Conservation (phyloP, 2,329 filamentous ascomycete genomes). For the Fusarium sp. region DNA sequence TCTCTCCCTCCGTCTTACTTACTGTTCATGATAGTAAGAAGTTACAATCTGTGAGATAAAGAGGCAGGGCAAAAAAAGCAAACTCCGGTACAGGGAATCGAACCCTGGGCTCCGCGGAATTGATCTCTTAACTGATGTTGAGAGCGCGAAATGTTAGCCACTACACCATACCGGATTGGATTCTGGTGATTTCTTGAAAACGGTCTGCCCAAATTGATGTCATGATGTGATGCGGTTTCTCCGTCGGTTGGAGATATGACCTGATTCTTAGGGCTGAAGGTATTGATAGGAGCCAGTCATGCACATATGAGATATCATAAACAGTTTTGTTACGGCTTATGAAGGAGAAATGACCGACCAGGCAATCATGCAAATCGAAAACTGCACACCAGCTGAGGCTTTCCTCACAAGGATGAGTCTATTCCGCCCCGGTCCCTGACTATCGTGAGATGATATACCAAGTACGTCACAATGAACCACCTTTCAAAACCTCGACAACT, state of each 20-base stretch:
- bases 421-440: no score
- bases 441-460: background rate
- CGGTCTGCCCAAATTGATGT: background rate
- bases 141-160: slow-evolving; percentile 52
- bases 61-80: background rate
- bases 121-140: slow-evolving; percentile 24
- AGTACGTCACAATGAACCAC: background rate
- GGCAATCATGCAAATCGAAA: background rate
- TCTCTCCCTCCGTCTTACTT: no score
- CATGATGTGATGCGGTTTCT: background rate
- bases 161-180: slow-evolving; percentile 50
- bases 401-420: background rate
- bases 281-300: background rate
- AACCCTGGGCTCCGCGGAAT: slow-evolving; percentile 44
- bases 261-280: background rate
- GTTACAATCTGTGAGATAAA: background rate
- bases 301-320: background rate
- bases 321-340: background rate
- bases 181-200: background rate
- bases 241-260: background rate
- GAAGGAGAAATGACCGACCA: background rate
- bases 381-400: background rate
- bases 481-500: background rate
- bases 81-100: slow-evolving; percentile 46
- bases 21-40: background rate